Conservation (phyloP, 2,329 filamentous ascomycete genomes). For the Ilyonectria mors-panacis region DNA sequence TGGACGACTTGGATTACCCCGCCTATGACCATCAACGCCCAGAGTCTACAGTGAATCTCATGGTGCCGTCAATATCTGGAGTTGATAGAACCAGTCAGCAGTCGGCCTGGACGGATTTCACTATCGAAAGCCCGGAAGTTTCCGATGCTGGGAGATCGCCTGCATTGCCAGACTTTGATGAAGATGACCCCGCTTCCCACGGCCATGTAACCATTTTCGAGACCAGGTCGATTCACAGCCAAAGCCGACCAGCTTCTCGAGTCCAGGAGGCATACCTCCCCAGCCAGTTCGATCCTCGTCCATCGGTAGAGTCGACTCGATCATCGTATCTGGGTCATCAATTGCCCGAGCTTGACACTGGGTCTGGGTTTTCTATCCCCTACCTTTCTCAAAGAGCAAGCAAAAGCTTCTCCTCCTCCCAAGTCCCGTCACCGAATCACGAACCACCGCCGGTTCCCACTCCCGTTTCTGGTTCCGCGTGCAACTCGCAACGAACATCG, state of each 20-base stretch:
- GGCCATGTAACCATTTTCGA: conserved; percentile 54
- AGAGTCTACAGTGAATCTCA: conserved; percentile 62
- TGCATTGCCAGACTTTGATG: conserved; percentile 45
- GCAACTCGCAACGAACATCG: conserved; percentile 61
- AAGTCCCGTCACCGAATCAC: conserved; percentile 62
- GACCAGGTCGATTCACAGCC: conserved; percentile 47
- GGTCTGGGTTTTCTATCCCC: conserved; percentile 65
- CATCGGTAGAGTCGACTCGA: conserved; percentile 46
- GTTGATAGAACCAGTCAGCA: conserved; percentile 67
- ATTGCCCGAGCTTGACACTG: conserved; percentile 67
- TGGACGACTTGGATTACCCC: conserved; percentile 48
- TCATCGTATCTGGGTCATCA: conserved; percentile 55
- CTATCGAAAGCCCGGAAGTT: conserved; percentile 67
- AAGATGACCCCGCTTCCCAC: conserved; percentile 47
- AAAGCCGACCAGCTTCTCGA: conserved; percentile 40
- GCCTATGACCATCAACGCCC: conserved; percentile 47
- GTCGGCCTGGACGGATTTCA: conserved; percentile 74
- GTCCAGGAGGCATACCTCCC: conserved; percentile 40
- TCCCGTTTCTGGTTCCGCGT: conserved; percentile 53
- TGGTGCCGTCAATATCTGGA: conserved; percentile 61
- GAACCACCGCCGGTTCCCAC: conserved; percentile 66
- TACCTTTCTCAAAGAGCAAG: conserved; percentile 57
- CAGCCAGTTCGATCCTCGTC: conserved; percentile 39
- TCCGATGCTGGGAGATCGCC: conserved; percentile 51
- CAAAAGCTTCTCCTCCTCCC: conserved; percentile 48